phyloP scores from a whole-genome alignment of 2,329 filamentous ascomycete genomes.

The Colletotrichum echinochloae region DNA sequence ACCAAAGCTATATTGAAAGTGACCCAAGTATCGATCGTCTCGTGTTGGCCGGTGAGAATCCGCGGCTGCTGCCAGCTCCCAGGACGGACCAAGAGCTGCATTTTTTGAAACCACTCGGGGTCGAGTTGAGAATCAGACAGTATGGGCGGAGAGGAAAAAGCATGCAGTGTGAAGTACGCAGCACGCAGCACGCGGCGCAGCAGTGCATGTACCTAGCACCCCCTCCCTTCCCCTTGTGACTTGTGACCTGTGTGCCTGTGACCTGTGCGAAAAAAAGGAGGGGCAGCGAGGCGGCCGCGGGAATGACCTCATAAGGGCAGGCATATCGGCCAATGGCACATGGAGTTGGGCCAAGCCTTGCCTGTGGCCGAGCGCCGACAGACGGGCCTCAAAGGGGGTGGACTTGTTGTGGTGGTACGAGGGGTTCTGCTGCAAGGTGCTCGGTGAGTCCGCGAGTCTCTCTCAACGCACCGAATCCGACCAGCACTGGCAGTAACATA shows the following conservation, averaged over 20 bases:
- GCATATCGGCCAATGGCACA: slow-evolving; percentile 8
- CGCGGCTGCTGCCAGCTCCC: not conserved
- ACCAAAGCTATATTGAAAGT: not conserved
- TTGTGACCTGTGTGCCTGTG: not conserved
- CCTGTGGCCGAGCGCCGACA: slow-evolving; percentile 17
- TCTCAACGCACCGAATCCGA: not conserved
- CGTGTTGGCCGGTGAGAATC: not conserved
- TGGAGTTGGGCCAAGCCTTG: slow-evolving; percentile 11
- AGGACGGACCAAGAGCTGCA: not conserved
- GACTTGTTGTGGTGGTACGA: not conserved
- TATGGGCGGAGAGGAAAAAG: not conserved
- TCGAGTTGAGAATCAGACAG: not conserved
- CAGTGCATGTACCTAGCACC: slow-evolving; percentile 7
- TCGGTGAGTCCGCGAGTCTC: slow-evolving; percentile 9
- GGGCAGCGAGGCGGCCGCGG: slow-evolving; percentile 13
- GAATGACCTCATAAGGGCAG: slow-evolving; percentile 32
- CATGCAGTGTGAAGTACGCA: slow-evolving; percentile 6
- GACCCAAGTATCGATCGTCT: not conserved
- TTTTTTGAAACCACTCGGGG: not conserved
- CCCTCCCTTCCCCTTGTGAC: not conserved
- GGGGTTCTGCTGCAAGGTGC: slow-evolving; percentile 9
- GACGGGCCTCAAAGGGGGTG: not conserved
- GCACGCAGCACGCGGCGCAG: not conserved
- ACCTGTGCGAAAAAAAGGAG: not conserved
- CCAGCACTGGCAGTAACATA: not conserved